Evolutionary conservation across 495 filamentous ascomycete species (phyloP).

Genomic region (Neurospora sp.): DNA sequence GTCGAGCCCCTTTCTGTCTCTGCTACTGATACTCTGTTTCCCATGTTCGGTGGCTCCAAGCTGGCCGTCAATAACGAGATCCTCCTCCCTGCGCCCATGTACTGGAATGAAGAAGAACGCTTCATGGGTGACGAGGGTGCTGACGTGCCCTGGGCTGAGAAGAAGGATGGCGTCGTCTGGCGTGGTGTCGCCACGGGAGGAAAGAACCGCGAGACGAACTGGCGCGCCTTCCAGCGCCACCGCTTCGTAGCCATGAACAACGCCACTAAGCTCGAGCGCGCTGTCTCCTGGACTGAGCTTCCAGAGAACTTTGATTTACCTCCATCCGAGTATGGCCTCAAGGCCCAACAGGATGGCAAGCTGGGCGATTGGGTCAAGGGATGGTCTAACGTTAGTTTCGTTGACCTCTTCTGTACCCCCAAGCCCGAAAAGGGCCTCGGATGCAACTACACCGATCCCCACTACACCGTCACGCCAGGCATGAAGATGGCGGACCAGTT

Average conservation of each 20-base stretch:
- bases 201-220: constrained; percentile 50
- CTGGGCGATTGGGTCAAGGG: constrained; percentile 28
- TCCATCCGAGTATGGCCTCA: constrained; percentile 20
- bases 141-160: constrained; percentile 42
- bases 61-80: constrained; percentile 73
- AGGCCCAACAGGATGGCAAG: constrained; percentile 14
- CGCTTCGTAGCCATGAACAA: constrained; percentile 65
- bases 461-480: constrained; percentile 27
- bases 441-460: constrained; percentile 41
- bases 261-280: constrained; percentile 40
- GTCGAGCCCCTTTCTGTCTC: constrained; percentile 52
- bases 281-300: constrained; percentile 22
- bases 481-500: constrained; percentile 49
- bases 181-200: constrained; percentile 63
- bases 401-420: constrained; percentile 32
- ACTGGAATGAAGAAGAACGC: constrained; percentile 58
- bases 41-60: constrained; percentile 69
- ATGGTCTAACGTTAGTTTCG: constrained; percentile 32
- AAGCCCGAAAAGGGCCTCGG: constrained; percentile 17
- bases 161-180: constrained; percentile 51
- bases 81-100: constrained; percentile 68
- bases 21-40: constrained; percentile 48
- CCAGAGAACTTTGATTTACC: constrained; percentile 30
- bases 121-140: constrained; percentile 51
- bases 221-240: constrained; percentile 62